phyloP scores from a whole-genome alignment of 768 basidiomycete species.

The Lactifluus echinatus region DNA sequence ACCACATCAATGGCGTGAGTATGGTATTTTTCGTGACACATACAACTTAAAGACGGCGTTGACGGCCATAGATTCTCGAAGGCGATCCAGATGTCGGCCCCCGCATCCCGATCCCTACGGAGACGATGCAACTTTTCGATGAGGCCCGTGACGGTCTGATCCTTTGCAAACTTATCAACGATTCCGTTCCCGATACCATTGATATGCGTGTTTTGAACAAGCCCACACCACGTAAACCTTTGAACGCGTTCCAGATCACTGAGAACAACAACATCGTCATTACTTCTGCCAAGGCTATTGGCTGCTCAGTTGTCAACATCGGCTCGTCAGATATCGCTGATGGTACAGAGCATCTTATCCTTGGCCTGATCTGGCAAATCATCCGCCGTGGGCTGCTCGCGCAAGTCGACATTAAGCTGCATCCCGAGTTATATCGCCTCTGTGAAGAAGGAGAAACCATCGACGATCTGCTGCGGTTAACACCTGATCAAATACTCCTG shows the following conservation, averaged over 20 bases:
- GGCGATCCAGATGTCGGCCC: slow-evolving; percentile 78
- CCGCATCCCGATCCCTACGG: slow-evolving; percentile 85
- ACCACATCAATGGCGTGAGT: slow-evolving; percentile 90
- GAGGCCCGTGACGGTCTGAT: slow-evolving; percentile 94
- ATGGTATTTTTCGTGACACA: not conserved
- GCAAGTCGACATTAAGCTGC: slow-evolving; percentile 96
- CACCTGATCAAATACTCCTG: slow-evolving; percentile 95
- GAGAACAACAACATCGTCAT: slow-evolving; percentile 99
- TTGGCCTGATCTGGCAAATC: slow-evolving; percentile 98
- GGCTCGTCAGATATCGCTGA: slow-evolving; percentile 89
- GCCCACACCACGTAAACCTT: slow-evolving; percentile 63
- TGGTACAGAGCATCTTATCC: slow-evolving; percentile 91
- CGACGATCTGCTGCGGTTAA: slow-evolving; percentile 87
- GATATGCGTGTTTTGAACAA: slow-evolving; percentile 97
- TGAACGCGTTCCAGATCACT: slow-evolving; percentile 98
- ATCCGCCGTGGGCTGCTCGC: slow-evolving; percentile 88
- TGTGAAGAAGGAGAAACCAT: slow-evolving; percentile 97
- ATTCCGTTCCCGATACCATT: slow-evolving; percentile 98
- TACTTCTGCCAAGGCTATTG: slow-evolving; percentile 94
- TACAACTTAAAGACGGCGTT: not conserved
- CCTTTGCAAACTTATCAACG: slow-evolving; percentile 97
- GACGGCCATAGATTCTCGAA: slow-evolving; percentile 64
- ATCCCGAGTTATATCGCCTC: slow-evolving; percentile 92
- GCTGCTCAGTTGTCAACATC: slow-evolving; percentile 98
- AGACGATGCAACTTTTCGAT: slow-evolving; percentile 98